Evolutionary conservation across 23 red algal species (phyloP).

Genomic region (Gracilaria caudata): DNA sequence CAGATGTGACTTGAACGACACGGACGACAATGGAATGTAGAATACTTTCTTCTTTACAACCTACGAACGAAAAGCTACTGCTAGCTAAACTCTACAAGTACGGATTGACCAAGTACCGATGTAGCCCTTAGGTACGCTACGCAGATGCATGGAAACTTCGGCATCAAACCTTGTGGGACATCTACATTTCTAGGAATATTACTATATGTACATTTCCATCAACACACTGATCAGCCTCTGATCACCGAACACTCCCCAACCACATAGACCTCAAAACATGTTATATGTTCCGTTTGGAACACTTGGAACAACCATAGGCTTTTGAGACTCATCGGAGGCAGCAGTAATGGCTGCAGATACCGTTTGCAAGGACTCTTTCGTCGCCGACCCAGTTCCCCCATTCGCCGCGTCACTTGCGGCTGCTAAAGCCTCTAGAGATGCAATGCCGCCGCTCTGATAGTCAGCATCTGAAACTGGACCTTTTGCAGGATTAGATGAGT

Average conservation of each 20-base stretch:
- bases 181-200: conserved; percentile 22
- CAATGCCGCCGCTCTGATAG: conserved; percentile 30
- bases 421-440: conserved; percentile 50
- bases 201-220: conserved; percentile 28
- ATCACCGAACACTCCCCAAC: not conserved
- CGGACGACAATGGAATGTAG: not conserved
- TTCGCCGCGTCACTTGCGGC: conserved; percentile 62
- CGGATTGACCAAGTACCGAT: conserved; percentile 9
- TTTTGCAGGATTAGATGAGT: conserved; percentile 8
- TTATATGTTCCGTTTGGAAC: conserved; percentile 52
- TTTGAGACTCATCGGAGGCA: conserved; percentile 15
- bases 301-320: not conserved
- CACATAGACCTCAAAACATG: conserved; percentile 47
- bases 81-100: conserved; percentile 32
- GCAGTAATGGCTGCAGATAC: conserved; percentile 52
- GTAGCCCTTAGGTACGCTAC: conserved; percentile 21
- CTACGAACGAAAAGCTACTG: conserved; percentile 41
- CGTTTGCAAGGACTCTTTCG: conserved; percentile 50
- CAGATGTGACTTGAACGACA: not conserved
- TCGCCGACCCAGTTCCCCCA: conserved; percentile 54
- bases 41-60: conserved; percentile 24
- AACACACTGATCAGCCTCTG: conserved; percentile 2
- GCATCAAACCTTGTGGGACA: conserved; percentile 14
- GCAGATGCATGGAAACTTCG: not conserved
- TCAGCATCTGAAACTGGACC: conserved; percentile 4